Percentiles rank a stretch among this genome's conserved stretches.
Conservation (phyloP, 805 yeast species). For the Cyberlindnera mycetangii region DNA sequence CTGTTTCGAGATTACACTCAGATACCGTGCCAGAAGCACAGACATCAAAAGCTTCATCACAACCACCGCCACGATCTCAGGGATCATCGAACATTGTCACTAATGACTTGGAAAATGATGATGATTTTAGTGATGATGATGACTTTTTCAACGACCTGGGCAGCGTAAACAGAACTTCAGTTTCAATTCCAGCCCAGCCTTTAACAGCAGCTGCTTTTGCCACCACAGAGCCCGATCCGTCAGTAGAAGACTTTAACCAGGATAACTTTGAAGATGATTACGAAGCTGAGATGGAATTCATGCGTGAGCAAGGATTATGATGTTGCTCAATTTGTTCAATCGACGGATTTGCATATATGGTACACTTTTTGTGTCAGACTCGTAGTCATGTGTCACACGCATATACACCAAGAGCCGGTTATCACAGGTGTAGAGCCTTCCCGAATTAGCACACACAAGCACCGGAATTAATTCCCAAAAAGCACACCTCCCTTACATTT, state of each 20-base stretch:
- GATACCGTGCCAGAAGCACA: not conserved
- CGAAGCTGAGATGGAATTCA: slow-evolving; percentile 26
- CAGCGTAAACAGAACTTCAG: not conserved
- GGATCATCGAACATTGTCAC: not conserved
- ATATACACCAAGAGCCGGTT: too few species aligned
- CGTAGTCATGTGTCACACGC: too few species aligned
- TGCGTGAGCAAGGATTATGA: slow-evolving; percentile 18
- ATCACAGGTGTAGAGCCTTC: too few species aligned
- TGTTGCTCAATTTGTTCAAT: too few species aligned
- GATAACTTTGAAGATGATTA: slow-evolving; percentile 15
- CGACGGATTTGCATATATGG: too few species aligned
- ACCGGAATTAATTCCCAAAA: not conserved
- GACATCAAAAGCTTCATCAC: not conserved
- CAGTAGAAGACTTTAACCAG: slow-evolving; percentile 15
- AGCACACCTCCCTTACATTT: not conserved
- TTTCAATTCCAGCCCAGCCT: not conserved
- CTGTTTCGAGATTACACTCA: too few species aligned
- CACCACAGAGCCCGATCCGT: slow-evolving; percentile 2
- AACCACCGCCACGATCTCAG: not conserved
- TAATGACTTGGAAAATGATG: slow-evolving; percentile 9
- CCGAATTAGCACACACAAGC: not conserved
- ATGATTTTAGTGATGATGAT: slow-evolving; percentile 8
- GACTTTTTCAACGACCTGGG: slow-evolving; percentile 4
- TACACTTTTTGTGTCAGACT: too few species aligned
- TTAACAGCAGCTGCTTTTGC: not conserved